Evolutionary conservation across 176 grass and related monocot genomes (phyloP), one percentile per base, ranked within the genome.

Genomic region (Phragmites australis): DNA sequence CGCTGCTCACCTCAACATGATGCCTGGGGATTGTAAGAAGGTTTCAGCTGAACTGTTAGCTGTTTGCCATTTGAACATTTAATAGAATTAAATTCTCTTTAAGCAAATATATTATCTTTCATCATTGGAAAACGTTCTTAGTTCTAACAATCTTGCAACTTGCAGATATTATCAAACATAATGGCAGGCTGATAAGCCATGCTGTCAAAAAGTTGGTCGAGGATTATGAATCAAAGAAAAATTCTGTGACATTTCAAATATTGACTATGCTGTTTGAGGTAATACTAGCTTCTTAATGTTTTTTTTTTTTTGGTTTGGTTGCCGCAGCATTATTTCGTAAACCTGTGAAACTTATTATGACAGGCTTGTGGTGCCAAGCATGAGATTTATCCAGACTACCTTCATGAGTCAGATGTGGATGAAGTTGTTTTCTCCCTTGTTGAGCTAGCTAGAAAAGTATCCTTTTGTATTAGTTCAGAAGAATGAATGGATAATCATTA

Each of bases 311-410:
- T 74, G 58, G 58, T 47, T 59, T 32, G 14, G 26, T 63, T 76
- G 47, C 57, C 75, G 75, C 76, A 62, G 2, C 37, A 6, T 87
- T 80, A 48, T 79, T 79, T 76, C 14, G 55, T 86, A 45, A 61
- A 68, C 54, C 43, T 34, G 29, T 30, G 25, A 82, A 64, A 82
- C 81, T 74, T 78, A 63, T 83, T 50, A 68, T 88, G 51, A 54
- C 85, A 98, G 95, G 92, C 86, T 56, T 98, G 95, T 88, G 95
- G 95, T 9, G 90, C 88, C 55, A 98, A 81, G 46, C 93, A 93
- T 82, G 81, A 92, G 68, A 86, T 98, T 68, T 80, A 89, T 86
- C 81, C 63, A 34, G 90, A 85, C 43, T 92, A 83, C 60, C 78
- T 98, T 89, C 78, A 88, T 51, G 88, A 93, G 42, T 87, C 86